Evolutionary conservation across 1,284 basidiomycete genomes (phyloP).

Genomic region (Tranzscheliella williamsii): DNA sequence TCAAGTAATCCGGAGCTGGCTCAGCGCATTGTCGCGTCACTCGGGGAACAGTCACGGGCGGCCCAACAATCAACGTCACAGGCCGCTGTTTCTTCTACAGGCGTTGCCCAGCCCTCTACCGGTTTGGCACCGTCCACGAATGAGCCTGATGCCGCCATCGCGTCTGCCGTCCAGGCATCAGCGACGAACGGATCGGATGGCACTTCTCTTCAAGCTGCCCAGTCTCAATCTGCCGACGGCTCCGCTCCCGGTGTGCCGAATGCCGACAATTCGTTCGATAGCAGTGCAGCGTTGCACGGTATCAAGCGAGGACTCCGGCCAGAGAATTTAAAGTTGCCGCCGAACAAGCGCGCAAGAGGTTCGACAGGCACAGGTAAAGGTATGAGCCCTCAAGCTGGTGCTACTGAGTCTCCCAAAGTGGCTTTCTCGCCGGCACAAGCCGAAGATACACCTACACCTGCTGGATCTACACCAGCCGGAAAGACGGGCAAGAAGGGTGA

Average conservation of each 20-base stretch:
- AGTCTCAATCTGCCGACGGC: slow-evolving; percentile 7
- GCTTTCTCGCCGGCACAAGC: slow-evolving; percentile 36
- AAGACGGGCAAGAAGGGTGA: slow-evolving; percentile 38
- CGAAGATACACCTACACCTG: slow-evolving; percentile 35
- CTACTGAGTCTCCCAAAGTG: slow-evolving; percentile 42
- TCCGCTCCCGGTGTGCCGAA: slow-evolving; percentile 6
- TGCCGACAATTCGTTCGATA: slow-evolving; percentile 33
- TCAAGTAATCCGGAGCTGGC: slow-evolving; percentile 52
- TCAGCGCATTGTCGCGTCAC: slow-evolving; percentile 36
- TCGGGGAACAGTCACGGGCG: slow-evolving; percentile 21
- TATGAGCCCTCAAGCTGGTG: slow-evolving; percentile 18
- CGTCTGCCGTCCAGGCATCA: slow-evolving; percentile 2
- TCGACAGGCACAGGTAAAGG: slow-evolving; percentile 12
- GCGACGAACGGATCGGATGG: slow-evolving; percentile 3
- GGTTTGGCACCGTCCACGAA: background rate
- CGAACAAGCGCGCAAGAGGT: slow-evolving; percentile 50
- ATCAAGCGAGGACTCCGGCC: slow-evolving; percentile 54
- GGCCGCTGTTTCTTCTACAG: background rate
- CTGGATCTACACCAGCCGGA: slow-evolving; percentile 35
- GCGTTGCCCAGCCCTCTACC: background rate
- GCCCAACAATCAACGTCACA: background rate
- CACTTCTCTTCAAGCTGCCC: too few species aligned
- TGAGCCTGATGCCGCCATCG: background rate
- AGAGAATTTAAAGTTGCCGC: slow-evolving; percentile 56
- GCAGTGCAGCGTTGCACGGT: slow-evolving; percentile 33